A percentile compares a stretch with the other conserved stretches of the same genome.
These are phyloP conservation scores for Umbelopsis isabellina DNA, from an alignment of 192 early-diverging fungal species.

Conservation along the genomic window DNA sequence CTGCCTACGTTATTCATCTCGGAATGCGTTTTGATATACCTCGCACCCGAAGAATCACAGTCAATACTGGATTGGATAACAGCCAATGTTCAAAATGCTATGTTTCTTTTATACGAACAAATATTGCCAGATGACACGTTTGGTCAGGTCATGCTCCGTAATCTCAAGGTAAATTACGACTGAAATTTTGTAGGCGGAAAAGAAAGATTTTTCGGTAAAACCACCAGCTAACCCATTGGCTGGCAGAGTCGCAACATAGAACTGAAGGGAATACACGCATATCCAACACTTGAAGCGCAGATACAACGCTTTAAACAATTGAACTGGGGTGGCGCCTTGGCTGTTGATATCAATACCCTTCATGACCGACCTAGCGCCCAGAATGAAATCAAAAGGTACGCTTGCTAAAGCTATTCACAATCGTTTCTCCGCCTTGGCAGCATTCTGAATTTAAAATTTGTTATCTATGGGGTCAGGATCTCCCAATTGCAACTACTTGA, in stretches of 20 bases:
- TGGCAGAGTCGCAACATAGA: constrained; percentile 70
- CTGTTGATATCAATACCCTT: constrained; percentile 65
- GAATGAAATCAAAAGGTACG: constrained; percentile 29
- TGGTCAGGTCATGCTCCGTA: constrained; percentile 90
- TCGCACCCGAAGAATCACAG: constrained; percentile 67
- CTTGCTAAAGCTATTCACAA: too few relatives aligned
- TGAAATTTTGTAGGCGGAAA: neutral
- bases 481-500: constrained; percentile 82
- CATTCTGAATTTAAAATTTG: neutral
- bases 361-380: constrained; percentile 46
- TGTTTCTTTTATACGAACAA: constrained; percentile 90
- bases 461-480: constrained; percentile 51
- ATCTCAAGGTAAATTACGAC: constrained; percentile 61
- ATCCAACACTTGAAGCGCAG: constrained; percentile 74
- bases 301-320: constrained; percentile 61
- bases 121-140: constrained; percentile 90
- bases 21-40: constrained; percentile 94
- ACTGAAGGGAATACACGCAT: constrained; percentile 74
- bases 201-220: neutral
- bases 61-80: constrained; percentile 76
- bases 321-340: constrained; percentile 63
- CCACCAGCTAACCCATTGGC: neutral
- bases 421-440: neutral
- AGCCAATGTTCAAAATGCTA: constrained; percentile 41
- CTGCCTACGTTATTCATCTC: constrained; percentile 88